These are phyloP conservation scores for Chlamydomonas sp. DNA, from an alignment of 139 green algal species.

Conservation along the genomic window DNA sequence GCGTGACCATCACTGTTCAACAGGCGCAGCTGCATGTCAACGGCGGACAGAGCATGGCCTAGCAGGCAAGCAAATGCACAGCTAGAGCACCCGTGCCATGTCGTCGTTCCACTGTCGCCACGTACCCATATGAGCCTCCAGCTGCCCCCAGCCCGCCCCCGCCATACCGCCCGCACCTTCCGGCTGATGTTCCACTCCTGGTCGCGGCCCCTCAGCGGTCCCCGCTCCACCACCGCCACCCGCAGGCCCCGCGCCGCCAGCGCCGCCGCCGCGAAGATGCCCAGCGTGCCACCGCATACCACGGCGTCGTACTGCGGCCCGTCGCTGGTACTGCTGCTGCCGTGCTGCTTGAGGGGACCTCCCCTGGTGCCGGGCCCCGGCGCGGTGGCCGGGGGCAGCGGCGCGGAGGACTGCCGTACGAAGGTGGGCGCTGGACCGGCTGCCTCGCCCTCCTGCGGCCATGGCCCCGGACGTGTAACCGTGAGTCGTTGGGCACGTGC, in stretches of 20 bases:
- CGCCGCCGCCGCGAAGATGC: constrained; percentile 83
- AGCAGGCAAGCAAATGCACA: too few relatives aligned
- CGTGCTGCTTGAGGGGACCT: background rate
- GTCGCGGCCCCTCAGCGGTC: constrained; percentile 68
- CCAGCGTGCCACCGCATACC: constrained; percentile 90
- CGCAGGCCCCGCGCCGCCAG: constrained; percentile 75
- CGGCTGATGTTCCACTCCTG: constrained; percentile 93
- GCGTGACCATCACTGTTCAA: too few relatives aligned
- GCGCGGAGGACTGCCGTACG: constrained; percentile 45
- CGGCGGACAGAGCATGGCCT: too few relatives aligned
- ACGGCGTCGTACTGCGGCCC: constrained; percentile 72
- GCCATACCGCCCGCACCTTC: constrained; percentile 57
- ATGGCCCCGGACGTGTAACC: background rate
- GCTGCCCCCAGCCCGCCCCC: too few relatives aligned
- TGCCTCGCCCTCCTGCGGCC: constrained; percentile 16
- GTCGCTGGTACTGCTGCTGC: background rate
- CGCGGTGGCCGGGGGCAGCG: constrained; percentile 19
- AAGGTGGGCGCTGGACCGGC: constrained; percentile 63
- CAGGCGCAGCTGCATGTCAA: too few relatives aligned
- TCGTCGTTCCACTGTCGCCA: too few relatives aligned
- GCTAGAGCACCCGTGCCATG: too few relatives aligned
- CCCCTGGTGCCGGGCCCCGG: background rate
- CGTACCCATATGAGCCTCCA: too few relatives aligned
- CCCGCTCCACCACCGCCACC: constrained; percentile 93
- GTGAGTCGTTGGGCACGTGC: background rate